phyloP scores from a whole-genome alignment of 331 rosid genomes.

The Malus hybrid region DNA sequence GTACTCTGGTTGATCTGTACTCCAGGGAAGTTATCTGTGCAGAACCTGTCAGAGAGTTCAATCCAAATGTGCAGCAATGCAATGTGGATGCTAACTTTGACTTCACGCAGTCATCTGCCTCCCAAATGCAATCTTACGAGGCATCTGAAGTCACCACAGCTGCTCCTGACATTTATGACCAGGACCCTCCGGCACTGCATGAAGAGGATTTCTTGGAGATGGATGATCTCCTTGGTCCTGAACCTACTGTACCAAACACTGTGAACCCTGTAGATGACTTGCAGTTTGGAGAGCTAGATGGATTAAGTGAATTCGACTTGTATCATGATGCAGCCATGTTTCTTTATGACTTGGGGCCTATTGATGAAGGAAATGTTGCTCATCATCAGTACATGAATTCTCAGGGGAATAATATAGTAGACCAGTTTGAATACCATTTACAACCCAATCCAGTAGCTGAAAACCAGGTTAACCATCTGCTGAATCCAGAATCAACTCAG shows the following conservation, averaged over 20 bases:
- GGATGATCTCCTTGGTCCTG: constrained; percentile 62
- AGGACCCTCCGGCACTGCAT: constrained; percentile 12
- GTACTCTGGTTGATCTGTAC: constrained; percentile 35
- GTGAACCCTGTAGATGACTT: constrained; percentile 23
- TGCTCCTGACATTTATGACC: constrained; percentile 23
- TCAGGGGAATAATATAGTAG: constrained; percentile 12
- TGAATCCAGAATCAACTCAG: neutral
- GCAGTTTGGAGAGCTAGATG: constrained; percentile 46
- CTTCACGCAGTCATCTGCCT: constrained; percentile 29
- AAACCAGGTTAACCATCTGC: constrained; percentile 21
- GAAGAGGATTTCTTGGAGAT: constrained; percentile 85
- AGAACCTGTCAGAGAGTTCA: constrained; percentile 9
- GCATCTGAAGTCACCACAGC: constrained; percentile 38
- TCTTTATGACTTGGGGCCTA: constrained; percentile 47
- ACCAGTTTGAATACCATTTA: constrained; percentile 33
- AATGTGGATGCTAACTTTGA: constrained; percentile 36
- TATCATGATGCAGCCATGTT: constrained; percentile 71
- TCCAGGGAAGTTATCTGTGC: constrained; percentile 17
- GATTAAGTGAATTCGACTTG: constrained; percentile 53
- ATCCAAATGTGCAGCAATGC: constrained; percentile 28
- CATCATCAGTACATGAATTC: constrained; percentile 31
- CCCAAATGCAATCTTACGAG: constrained; percentile 35
- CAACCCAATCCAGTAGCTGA: constrained; percentile 18
- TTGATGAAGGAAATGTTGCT: constrained; percentile 19
- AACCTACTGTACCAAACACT: constrained; percentile 24